Base-by-base conservation (phyloP, 179 eudicot genomes). In the Carnegiea gigantea region DNA sequence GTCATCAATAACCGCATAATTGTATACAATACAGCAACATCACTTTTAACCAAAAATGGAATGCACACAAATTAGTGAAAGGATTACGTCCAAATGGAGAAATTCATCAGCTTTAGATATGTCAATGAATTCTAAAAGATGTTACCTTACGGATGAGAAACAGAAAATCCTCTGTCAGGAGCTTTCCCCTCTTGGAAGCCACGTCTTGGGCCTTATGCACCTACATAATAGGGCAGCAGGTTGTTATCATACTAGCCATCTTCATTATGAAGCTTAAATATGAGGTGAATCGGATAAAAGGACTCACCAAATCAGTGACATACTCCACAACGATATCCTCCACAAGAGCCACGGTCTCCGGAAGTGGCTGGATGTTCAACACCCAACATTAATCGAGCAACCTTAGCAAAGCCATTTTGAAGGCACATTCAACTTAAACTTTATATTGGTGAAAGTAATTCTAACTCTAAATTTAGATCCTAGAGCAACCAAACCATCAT, bases 281-380 rank as follows among this genome's bases (percentile, higher is more conserved):
- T 23, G 38, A 53, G 21, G 65, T 6, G 20, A 59, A 53, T 70
- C 36, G 40, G 43, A 26, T 12, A 6, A 26, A 11, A 80, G 38
- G 68, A 73, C 95, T 89, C 82, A 93, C 99, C 91, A 95, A 33
- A 88, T 95, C 98, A 7, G 97, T 95, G 57, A 95, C 97, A 86
- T 95, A 95, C 83, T 95, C 99, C 82, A 95, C 94, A 33, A 92
- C 97, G 83, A 95, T 95, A 88, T 95, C 99, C 88, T 95, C 99
- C 82, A 94, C 84, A 81, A 95, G 94, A 9, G 97, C 91, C 78
- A 95, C 97, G 67, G 97, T 88, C 86, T 95, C 99, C 12, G 98
- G 99, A 85, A 95, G 94, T 21, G 98, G 98, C 99, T 95, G 91
- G 70, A 81, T 79, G 71, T 20, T 73, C 79, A 89, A 49, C 70